Conservation (phyloP, 495 filamentous ascomycete genomes). For the Hamigera avellanea region DNA sequence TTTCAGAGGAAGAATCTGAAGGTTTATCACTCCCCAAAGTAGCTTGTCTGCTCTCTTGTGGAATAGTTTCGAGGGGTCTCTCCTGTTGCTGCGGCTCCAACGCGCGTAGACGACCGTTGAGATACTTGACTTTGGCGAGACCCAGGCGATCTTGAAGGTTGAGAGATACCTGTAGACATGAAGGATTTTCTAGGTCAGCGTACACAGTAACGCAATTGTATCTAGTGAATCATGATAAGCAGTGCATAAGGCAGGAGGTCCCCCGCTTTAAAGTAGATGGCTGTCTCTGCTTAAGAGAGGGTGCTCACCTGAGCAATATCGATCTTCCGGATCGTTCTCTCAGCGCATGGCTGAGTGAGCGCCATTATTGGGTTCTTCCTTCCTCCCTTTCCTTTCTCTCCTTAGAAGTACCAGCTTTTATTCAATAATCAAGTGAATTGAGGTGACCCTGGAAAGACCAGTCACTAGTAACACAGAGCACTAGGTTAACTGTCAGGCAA, state of each 20-base stretch:
- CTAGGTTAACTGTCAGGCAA: too few species aligned
- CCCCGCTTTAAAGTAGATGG: too few species aligned
- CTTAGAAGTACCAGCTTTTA: too few species aligned
- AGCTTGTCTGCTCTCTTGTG: conserved; percentile 46
- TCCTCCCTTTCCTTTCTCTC: too few species aligned
- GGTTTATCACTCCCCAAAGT: conserved; percentile 25
- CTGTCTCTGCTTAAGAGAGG: too few species aligned
- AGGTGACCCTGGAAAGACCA: too few species aligned
- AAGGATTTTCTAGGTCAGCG: too few species aligned
- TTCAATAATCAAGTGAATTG: too few species aligned
- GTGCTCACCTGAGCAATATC: conserved; percentile 67
- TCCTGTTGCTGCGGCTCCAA: conserved; percentile 39
- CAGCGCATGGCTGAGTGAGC: conserved; percentile 18
- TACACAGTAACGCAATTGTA: too few species aligned
- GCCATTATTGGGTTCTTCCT: conserved; percentile 21
- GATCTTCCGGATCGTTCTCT: conserved; percentile 35
- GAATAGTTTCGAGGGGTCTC: too few species aligned
- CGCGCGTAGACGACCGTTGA: conserved; percentile 52
- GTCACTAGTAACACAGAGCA: background rate
- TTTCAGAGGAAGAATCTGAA: conserved; percentile 72
- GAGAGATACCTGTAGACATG: conserved; percentile 66
- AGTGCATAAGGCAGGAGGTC: too few species aligned
- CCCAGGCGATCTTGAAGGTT: conserved; percentile 86
- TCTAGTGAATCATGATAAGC: too few species aligned
- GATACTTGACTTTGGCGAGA: conserved; percentile 90